phyloP scores from a whole-genome alignment of 1,284 basidiomycete species.

The Cystobasidium slooffiae region DNA sequence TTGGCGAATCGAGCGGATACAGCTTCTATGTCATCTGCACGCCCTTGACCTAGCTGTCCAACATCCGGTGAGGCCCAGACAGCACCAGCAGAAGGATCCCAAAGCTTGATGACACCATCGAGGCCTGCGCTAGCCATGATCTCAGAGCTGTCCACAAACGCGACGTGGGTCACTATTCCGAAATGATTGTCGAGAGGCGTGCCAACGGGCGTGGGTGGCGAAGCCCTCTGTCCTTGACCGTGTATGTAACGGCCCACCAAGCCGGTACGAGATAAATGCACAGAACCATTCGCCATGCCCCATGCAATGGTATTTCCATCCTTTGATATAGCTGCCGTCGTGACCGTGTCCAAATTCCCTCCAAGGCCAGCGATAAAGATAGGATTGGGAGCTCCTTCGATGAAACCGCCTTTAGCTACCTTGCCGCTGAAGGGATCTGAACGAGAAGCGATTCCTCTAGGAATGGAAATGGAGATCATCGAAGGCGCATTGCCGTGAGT shows the following conservation, averaged over 20 bases:
- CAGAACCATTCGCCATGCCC: conserved; percentile 50
- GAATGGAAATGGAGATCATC: conserved; percentile 47
- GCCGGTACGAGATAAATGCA: conserved; percentile 43
- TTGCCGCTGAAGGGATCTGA: conserved; percentile 51
- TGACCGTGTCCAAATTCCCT: conserved; percentile 41
- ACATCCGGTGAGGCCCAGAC: conserved; percentile 19
- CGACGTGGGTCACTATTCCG: conserved; percentile 13
- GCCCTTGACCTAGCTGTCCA: conserved; percentile 7
- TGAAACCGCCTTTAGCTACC: conserved; percentile 45
- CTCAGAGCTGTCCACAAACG: conserved; percentile 33
- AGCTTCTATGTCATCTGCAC: conserved; percentile 17
- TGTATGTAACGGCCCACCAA: conserved; percentile 22
- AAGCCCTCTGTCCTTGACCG: conserved; percentile 35
- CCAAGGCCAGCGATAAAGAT: conserved; percentile 45
- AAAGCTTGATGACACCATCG: conserved; percentile 47
- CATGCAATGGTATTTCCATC: conserved; percentile 47
- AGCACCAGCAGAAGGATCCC: conserved; percentile 27
- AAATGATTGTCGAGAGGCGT: conserved; percentile 29
- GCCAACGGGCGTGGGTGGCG: conserved; percentile 24
- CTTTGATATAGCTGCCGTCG: conserved; percentile 40
- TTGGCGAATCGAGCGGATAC: neutral
- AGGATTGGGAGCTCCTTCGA: conserved; percentile 48
- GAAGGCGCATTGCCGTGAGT: conserved; percentile 28
- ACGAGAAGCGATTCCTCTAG: conserved; percentile 46
- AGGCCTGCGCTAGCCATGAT: conserved; percentile 42